These are phyloP conservation scores for Fusarium anthophilum DNA, from an alignment of 2,329 filamentous ascomycete species.

Conservation along the genomic window DNA sequence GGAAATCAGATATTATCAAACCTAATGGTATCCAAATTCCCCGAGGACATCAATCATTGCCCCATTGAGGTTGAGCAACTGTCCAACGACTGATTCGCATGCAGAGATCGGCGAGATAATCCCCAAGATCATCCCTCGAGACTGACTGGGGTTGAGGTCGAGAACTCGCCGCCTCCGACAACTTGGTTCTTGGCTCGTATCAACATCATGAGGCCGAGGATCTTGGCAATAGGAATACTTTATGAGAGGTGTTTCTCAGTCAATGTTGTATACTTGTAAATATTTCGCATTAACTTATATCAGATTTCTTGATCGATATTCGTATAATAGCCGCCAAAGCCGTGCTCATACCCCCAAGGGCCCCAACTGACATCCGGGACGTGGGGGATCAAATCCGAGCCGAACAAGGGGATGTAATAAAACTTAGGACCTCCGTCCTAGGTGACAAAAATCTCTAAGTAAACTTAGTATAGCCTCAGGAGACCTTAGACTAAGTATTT, in stretches of 20 bases:
- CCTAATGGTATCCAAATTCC: not conserved
- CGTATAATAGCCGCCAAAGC: conserved; percentile 7
- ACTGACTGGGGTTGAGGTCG: conserved; percentile 13
- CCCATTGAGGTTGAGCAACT: conserved; percentile 20
- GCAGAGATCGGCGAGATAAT: conserved; percentile 17
- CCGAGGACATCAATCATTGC: conserved; percentile 9
- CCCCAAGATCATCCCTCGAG: conserved; percentile 15
- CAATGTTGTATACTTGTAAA: not conserved
- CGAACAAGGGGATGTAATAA: too few relatives aligned
- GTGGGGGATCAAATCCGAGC: conserved; percentile 18
- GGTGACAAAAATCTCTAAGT: rapidly evolving
- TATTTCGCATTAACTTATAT: not conserved
- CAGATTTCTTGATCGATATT: not conserved
- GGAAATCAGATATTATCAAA: not conserved
- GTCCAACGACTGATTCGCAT: conserved; percentile 28
- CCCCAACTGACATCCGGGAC: not conserved
- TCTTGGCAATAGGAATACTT: not conserved
- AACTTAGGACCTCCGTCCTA: too few relatives aligned
- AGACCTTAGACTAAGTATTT: too few relatives aligned
- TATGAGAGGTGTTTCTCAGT: not conserved
- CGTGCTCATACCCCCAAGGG: not conserved
- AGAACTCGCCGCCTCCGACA: conserved; percentile 22
- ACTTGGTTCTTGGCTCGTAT: not conserved
- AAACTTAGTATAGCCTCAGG: too few relatives aligned
- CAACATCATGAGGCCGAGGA: not conserved